Base-by-base conservation (phyloP, 768 basidiomycete genomes). In the Solioccasus polychromus region DNA sequence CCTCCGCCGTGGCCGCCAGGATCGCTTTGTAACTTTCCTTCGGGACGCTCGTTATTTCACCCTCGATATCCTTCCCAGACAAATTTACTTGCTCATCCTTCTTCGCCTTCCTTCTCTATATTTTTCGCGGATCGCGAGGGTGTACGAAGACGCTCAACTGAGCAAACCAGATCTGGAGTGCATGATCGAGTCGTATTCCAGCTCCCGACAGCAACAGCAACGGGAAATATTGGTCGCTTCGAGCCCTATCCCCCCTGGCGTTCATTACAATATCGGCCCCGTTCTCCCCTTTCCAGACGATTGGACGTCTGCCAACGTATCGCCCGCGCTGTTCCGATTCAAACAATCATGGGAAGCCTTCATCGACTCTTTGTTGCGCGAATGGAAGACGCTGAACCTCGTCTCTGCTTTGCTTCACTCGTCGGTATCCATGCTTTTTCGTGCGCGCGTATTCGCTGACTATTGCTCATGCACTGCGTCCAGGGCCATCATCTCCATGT, bases 71-170 rank as follows among this genome's bases (percentile, higher is more conserved):
- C 31, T 77, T 14, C 69, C 74, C 0, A 66, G 75, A 19, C 72
- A 75, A 51, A 22, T 64, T 0, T 79, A 78, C 53, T 62, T 76
- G 35, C 62, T 68, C 36, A 34, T 68, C 22, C 76, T 90, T 8
- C 72, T 90, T 15, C 76, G 81, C 14, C 74, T 91, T n/a, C 89
- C 88, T 2, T 77, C 83, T 0, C 70, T 89, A 55, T 91, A 91
- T 58, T 91, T 89, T 63, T 77, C 82, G 3, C 81, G 88, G 3
- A 88, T 91, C 19, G 78, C 85, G 3, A 75, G 79, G 38, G 77
- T 90, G 22, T 89, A 88, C 51, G 77, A 84, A 53, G 85, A 88
- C 45, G 87, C 88, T 2, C 82, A 90, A 43, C 76, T 91, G 40
- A 86, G 85, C 58, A 74, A 74, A 49, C 85, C 82, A 8, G 88